These are phyloP conservation scores for Kitagawia praeruptora DNA, from an alignment of 129 eudicot species.

Conservation along the genomic window DNA sequence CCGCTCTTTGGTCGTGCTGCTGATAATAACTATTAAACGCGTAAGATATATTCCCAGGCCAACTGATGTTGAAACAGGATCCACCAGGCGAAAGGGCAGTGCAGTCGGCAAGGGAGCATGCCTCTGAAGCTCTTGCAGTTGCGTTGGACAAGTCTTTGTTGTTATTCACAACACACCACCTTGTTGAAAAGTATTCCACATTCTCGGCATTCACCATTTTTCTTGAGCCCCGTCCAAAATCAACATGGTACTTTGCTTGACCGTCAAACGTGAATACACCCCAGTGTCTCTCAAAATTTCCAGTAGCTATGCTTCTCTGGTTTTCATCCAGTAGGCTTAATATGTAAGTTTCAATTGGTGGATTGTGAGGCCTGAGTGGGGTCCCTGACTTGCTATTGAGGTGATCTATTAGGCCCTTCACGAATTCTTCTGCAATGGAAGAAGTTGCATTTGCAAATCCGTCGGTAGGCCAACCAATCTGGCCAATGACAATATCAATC, in stretches of 20 bases:
- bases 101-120: slow-evolving; percentile 69
- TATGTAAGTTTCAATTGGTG: slow-evolving; percentile 52
- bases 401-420: slow-evolving; percentile 47
- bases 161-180: slow-evolving; percentile 83
- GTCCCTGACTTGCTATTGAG: slow-evolving; percentile 43
- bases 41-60: slow-evolving; percentile 83
- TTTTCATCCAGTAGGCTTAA: slow-evolving; percentile 75
- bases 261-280: slow-evolving; percentile 91
- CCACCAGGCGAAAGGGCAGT: slow-evolving; percentile 63
- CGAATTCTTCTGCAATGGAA: slow-evolving; percentile 49
- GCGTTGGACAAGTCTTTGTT: slow-evolving; percentile 57
- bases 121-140: slow-evolving; percentile 50
- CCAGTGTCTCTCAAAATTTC: slow-evolving; percentile 79
- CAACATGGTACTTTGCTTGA: slow-evolving; percentile 68
- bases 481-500: slow-evolving; percentile 50
- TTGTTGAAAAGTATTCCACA: slow-evolving; percentile 61
- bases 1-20: slow-evolving; percentile 65
- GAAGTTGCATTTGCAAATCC: slow-evolving; percentile 83
- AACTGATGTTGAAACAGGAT: slow-evolving; percentile 70
- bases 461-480: slow-evolving; percentile 98
- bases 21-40: slow-evolving; percentile 87
- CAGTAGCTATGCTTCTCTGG: slow-evolving; percentile 40
- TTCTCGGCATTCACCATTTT: slow-evolving; percentile 58
- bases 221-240: slow-evolving; percentile 37
- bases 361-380: slow-evolving; percentile 45